phyloP scores from a whole-genome alignment of 148 eudicot species.

The Camellia japonica region DNA sequence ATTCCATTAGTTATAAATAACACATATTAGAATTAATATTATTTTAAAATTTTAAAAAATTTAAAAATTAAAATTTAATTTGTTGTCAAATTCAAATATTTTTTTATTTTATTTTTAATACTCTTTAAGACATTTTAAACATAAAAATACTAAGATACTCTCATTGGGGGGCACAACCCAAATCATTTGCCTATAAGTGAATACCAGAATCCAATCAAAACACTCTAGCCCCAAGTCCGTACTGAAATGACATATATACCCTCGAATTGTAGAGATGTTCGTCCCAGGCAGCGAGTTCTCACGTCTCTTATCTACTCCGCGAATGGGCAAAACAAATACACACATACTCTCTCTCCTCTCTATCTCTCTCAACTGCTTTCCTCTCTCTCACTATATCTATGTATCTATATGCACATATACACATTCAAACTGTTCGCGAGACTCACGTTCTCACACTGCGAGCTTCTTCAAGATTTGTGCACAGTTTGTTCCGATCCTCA shows the following conservation, averaged over 20 bases:
- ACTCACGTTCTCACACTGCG: constrained; percentile 2
- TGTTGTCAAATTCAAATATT: no score
- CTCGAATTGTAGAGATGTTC: background rate
- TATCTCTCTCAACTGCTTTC: background rate
- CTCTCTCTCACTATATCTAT: background rate
- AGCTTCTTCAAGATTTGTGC: background rate
- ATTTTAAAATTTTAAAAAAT: no score
- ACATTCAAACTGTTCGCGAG: constrained; percentile 8
- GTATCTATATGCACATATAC: no score
- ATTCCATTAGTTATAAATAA: no score
- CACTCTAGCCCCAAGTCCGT: background rate
- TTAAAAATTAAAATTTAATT: no score
- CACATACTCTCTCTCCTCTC: background rate
- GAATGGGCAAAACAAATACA: background rate
- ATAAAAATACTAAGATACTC: no score
- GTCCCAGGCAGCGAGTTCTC: background rate
- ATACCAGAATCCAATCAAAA: no score
- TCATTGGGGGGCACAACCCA: background rate
- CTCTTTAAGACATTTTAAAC: no score
- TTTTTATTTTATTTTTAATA: no score
- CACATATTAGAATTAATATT: no score
- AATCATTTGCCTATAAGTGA: background rate
- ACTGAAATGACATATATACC: background rate
- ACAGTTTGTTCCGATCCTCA: background rate
- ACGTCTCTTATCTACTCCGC: background rate